These are phyloP conservation scores for Pleurotus giganteus DNA, from an alignment of 768 basidiomycete genomes.

Conservation along the genomic window DNA sequence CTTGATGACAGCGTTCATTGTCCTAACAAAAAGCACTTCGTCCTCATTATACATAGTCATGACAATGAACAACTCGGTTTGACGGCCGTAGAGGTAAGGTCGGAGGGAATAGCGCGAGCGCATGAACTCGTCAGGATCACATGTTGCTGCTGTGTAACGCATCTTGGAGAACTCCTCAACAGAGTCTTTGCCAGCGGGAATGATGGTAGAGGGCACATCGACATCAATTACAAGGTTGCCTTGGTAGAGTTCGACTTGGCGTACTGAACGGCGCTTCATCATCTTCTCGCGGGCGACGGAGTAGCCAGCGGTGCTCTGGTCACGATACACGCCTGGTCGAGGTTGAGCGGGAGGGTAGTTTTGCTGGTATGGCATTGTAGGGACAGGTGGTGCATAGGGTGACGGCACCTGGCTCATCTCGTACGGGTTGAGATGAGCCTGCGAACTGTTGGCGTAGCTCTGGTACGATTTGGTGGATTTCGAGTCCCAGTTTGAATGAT, in stretches of 20 bases:
- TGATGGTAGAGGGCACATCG: constrained; percentile 73
- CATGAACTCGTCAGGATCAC: constrained; percentile 89
- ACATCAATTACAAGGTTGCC: constrained; percentile 88
- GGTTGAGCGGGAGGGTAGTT: constrained; percentile 63
- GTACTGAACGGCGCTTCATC: constrained; percentile 76
- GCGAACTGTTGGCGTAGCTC: constrained; percentile 67
- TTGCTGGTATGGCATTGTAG: constrained; percentile 39
- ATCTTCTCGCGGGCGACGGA: constrained; percentile 73
- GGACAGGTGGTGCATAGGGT: constrained; percentile 46
- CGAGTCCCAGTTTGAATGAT: constrained; percentile 43
- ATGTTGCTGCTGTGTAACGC: constrained; percentile 86
- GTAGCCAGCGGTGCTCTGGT: constrained; percentile 54
- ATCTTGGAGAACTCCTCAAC: constrained; percentile 80
- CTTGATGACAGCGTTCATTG: constrained; percentile 90
- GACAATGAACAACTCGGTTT: constrained; percentile 92
- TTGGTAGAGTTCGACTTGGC: constrained; percentile 75
- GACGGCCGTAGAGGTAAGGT: constrained; percentile 73
- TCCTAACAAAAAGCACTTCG: constrained; percentile 71
- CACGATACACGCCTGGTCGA: constrained; percentile 46
- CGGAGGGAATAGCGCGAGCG: constrained; percentile 72
- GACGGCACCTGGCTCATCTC: constrained; percentile 51
- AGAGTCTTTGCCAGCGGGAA: constrained; percentile 61
- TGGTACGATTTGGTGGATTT: constrained; percentile 61
- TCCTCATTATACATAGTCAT: constrained; percentile 98
- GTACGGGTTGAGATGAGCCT: constrained; percentile 68